Evolutionary conservation across 768 basidiomycete genomes (phyloP).

Genomic region (Galerina marginata): DNA sequence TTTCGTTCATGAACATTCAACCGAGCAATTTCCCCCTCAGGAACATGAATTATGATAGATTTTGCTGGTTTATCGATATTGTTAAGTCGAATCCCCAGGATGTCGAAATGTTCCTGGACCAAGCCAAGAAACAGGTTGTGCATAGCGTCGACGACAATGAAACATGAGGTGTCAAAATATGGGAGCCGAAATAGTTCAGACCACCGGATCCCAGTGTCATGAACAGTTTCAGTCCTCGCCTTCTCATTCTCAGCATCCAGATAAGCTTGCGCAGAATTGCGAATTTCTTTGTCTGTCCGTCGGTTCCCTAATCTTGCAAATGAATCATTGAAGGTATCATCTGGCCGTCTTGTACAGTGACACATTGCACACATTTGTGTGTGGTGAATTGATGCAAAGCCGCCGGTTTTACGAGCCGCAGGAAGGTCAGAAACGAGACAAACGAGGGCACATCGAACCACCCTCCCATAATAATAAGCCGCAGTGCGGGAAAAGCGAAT

Average conservation of each 20-base stretch:
- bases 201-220: conserved; percentile 32
- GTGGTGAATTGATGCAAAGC: conserved; percentile 24
- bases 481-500: conserved; percentile 31
- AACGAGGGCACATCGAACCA: conserved; percentile 32
- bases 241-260: conserved; percentile 16
- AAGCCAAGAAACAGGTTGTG: conserved; percentile 41
- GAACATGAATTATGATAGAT: too few species aligned
- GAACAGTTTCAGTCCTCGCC: conserved; percentile 14
- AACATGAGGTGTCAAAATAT: conserved; percentile 37
- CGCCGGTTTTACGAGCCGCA: conserved; percentile 35
- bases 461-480: conserved; percentile 26
- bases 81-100: conserved; percentile 8
- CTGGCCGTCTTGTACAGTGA: conserved; percentile 14
- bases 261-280: conserved; percentile 22
- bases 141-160: conserved; percentile 42
- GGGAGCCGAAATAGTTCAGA: conserved; percentile 30
- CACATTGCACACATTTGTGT: conserved; percentile 30
- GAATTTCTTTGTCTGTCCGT: conserved; percentile 18
- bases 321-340: conserved; percentile 25
- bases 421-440: conserved; percentile 42
- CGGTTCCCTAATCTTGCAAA: conserved; percentile 18
- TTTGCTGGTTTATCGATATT: background rate
- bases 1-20: background rate
- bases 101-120: conserved; percentile 35
- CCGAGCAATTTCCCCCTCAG: background rate